Conservation (phyloP, 2,329 filamentous ascomycete species). For the Sphaerulina musiva region DNA sequence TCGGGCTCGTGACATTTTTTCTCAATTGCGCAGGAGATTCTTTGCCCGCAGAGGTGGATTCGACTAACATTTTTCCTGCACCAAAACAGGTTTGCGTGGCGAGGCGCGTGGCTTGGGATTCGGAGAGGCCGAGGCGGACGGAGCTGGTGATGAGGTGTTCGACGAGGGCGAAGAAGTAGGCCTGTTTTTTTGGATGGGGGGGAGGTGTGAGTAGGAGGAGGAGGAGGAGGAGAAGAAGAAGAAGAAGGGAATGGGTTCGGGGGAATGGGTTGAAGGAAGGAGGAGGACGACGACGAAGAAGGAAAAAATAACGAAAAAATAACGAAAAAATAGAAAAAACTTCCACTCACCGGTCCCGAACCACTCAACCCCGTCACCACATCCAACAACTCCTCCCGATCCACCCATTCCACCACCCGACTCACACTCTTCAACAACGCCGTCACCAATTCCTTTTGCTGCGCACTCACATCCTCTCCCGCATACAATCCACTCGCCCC, state of each 20-base stretch:
- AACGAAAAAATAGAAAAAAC: too few species aligned
- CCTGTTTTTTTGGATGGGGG: neutral
- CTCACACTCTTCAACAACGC: conserved; percentile 24
- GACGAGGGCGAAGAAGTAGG: conserved; percentile 24
- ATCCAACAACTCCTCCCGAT: conserved; percentile 25
- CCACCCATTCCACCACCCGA: conserved; percentile 26
- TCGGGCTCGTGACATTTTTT: conserved; percentile 29
- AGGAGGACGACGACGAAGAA: too few species aligned
- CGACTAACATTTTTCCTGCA: conserved; percentile 27
- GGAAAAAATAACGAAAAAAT: neutral
- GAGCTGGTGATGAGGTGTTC: conserved; percentile 27
- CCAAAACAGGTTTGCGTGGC: conserved; percentile 28
- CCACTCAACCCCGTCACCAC: conserved; percentile 27
- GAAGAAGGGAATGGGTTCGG: too few species aligned
- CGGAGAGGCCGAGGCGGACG: conserved; percentile 21
- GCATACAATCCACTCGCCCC: conserved; percentile 26
- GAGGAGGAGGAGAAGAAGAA: too few species aligned
- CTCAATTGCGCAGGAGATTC: conserved; percentile 25
- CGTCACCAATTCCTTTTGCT: conserved; percentile 21
- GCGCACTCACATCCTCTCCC: conserved; percentile 20
- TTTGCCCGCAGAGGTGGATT: conserved; percentile 7
- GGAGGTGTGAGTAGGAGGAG: too few species aligned
- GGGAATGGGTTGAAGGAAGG: too few species aligned
- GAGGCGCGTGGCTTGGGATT: conserved; percentile 25
- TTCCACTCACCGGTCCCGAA: conserved; percentile 23